Evolutionary conservation across 2,329 filamentous ascomycete species (phyloP).

Genomic region (Aspergillus sclerotialis): DNA sequence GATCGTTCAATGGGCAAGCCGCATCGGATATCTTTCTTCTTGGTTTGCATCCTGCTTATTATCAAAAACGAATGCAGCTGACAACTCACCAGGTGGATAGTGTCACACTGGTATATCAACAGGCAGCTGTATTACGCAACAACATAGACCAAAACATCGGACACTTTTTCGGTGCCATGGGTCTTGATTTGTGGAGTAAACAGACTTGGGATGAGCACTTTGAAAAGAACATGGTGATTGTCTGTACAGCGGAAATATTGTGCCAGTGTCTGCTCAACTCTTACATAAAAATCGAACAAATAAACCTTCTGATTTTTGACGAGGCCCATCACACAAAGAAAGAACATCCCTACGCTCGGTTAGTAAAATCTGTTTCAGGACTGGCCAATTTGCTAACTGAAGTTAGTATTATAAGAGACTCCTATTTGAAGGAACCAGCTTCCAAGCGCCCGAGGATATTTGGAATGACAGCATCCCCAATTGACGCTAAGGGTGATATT

Average conservation of each 20-base stretch:
- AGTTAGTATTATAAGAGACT: constrained; percentile 71
- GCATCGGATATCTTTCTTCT: constrained; percentile 71
- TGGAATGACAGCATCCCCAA: constrained; percentile 94
- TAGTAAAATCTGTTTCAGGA: constrained; percentile 3
- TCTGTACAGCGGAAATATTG: constrained; percentile 87
- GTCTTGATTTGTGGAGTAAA: constrained; percentile 53
- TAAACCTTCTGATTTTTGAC: constrained; percentile 90
- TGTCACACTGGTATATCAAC: constrained; percentile 84
- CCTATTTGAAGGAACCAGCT: constrained; percentile 54
- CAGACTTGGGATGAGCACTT: constrained; percentile 55
- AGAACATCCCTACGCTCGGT: constrained; percentile 77
- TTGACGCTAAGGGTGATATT: constrained; percentile 74
- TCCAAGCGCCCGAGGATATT: constrained; percentile 66
- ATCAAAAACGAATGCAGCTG: constrained; percentile 4
- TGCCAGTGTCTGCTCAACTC: constrained; percentile 69
- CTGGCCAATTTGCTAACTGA: constrained; percentile 5
- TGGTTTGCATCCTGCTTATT: constrained; percentile 45
- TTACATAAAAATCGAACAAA: constrained; percentile 71
- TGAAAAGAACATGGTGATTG: constrained; percentile 68
- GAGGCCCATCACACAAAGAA: constrained; percentile 96
- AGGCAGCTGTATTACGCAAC: constrained; percentile 70
- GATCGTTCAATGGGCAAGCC: constrained; percentile 54
- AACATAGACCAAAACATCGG: constrained; percentile 73
- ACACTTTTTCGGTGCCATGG: constrained; percentile 66
- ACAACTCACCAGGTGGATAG: constrained; percentile 59